These are phyloP conservation scores for Penicillium macrosclerotiorum DNA, from an alignment of 495 filamentous ascomycete species.

Conservation along the genomic window DNA sequence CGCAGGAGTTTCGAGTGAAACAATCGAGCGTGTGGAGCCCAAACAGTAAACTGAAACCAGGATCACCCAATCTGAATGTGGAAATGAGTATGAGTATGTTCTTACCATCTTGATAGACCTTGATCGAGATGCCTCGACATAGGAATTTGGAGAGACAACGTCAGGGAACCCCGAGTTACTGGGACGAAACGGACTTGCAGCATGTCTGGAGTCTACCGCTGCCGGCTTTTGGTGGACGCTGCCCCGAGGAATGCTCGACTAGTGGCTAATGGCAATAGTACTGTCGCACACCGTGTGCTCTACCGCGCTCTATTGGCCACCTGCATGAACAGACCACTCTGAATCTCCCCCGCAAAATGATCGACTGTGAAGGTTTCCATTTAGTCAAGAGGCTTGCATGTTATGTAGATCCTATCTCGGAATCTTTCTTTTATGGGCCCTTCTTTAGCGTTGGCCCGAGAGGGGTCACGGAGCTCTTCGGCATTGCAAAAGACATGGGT, in stretches of 20 bases:
- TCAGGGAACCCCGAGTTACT: background rate
- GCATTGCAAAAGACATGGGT: constrained; percentile 6
- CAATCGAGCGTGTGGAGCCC: background rate
- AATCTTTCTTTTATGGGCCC: background rate
- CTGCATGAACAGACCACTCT: constrained; percentile 7
- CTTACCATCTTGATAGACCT: background rate
- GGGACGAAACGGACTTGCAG: constrained; percentile 4
- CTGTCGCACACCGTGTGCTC: constrained; percentile 7
- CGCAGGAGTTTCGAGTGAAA: background rate
- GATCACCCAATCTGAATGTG: background rate
- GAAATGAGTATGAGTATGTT: background rate
- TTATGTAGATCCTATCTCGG: constrained; percentile 4
- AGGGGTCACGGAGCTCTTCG: background rate
- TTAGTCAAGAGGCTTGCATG: constrained; percentile 15
- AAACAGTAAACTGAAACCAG: background rate
- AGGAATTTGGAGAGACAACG: constrained; percentile 4
- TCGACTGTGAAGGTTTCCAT: background rate
- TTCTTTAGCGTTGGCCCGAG: background rate
- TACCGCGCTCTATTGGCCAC: constrained; percentile 1
- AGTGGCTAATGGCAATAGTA: constrained; percentile 5
- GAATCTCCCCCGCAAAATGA: constrained; percentile 18
- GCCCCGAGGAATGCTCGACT: constrained; percentile 12
- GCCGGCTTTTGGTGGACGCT: constrained; percentile 5
- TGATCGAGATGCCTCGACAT: background rate
- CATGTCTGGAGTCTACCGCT: background rate